Evolutionary conservation across 164 flowering plant genomes (phyloP).

Genomic region (Sextonia rubra): DNA sequence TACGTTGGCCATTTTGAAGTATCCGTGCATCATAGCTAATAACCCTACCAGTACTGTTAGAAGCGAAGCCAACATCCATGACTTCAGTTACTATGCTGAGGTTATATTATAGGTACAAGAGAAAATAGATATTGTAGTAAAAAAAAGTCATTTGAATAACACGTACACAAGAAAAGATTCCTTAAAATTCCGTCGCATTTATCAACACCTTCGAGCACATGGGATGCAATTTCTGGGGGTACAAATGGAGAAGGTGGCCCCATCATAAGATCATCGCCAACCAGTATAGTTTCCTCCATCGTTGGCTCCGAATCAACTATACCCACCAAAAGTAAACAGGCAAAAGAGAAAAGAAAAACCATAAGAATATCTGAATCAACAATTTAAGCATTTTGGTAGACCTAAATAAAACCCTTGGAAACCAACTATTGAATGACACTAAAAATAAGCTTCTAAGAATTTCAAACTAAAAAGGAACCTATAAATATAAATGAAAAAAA

Average conservation of each 20-base stretch:
- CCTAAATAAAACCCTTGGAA: too few species aligned
- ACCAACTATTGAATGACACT: too few species aligned
- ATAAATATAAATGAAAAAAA: too few species aligned
- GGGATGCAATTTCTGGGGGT: slow-evolving; percentile 92
- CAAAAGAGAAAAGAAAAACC: neutral
- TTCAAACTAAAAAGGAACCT: too few species aligned
- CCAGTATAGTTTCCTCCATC: slow-evolving; percentile 94
- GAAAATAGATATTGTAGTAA: neutral
- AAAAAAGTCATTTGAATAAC: neutral
- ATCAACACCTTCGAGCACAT: slow-evolving; percentile 88
- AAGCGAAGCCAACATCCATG: slow-evolving; percentile 1
- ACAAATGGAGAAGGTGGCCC: slow-evolving; percentile 97
- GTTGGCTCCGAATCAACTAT: slow-evolving; percentile 81
- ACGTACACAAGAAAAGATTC: slow-evolving; percentile 80
- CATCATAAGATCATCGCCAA: slow-evolving; percentile 93
- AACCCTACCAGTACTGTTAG: neutral
- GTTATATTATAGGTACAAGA: neutral
- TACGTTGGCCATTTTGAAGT: too few species aligned
- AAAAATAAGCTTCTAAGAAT: too few species aligned
- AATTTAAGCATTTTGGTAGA: too few species aligned
- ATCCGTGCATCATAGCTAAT: too few species aligned
- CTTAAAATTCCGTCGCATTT: slow-evolving; percentile 82
- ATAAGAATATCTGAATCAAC: too few species aligned
- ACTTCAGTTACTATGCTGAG: neutral
- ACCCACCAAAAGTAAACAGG: slow-evolving; percentile 11